Percentiles rank a stretch among this genome's conserved stretches.
Conservation (phyloP, 257 asterid genomes). For the Lycium ferocissimum region DNA sequence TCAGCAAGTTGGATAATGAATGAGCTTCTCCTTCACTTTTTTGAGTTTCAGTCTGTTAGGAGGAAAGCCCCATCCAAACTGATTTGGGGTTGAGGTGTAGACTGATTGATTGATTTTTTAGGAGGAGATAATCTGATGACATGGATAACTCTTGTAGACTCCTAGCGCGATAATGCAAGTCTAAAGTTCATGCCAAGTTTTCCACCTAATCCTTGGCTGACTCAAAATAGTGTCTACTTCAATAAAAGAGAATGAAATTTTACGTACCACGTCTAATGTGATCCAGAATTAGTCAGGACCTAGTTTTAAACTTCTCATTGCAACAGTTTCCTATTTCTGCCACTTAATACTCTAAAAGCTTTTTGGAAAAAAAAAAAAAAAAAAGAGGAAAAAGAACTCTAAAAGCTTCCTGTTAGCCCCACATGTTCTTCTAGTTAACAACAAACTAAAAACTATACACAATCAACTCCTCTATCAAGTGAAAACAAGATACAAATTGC, state of each 20-base stretch:
- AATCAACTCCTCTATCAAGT: not conserved
- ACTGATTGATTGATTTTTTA: constrained; percentile 3
- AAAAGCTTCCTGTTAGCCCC: not conserved
- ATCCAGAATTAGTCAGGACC: not conserved
- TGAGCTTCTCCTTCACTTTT: constrained; percentile 7
- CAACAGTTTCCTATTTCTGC: not conserved
- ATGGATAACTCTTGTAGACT: not conserved
- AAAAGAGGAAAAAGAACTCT: not conserved
- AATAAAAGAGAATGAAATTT: not conserved
- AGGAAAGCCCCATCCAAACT: not conserved
- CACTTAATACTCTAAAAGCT: not conserved
- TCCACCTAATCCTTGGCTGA: not conserved
- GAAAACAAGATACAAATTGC: not conserved
- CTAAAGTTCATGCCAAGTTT: not conserved
- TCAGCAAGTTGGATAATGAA: not conserved
- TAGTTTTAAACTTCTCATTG: not conserved
- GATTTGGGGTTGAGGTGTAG: constrained; percentile 8
- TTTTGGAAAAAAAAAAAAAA: not conserved
- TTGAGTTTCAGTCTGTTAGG: not conserved
- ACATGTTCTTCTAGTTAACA: constrained; percentile 20
- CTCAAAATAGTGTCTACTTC: not conserved
- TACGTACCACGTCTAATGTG: not conserved
- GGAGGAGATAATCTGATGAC: not conserved
- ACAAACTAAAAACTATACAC: not conserved
- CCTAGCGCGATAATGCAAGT: not conserved